These are phyloP conservation scores for Paramarasmius palmivorus DNA, from an alignment of 1,284 basidiomycete genomes.

Conservation along the genomic window DNA sequence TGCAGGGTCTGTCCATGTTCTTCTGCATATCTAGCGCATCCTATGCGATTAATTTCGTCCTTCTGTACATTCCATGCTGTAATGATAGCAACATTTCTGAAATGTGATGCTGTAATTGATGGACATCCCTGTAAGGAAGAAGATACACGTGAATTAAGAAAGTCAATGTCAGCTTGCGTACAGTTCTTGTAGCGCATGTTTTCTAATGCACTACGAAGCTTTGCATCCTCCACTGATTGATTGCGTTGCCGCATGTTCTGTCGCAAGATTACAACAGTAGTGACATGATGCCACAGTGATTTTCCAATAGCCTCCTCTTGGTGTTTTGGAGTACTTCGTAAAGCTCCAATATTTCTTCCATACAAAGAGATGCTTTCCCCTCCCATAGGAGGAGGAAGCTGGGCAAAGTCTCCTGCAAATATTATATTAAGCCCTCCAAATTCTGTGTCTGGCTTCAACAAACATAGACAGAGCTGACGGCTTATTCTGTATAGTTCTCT, in stretches of 20 bases:
- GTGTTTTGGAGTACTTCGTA: no score
- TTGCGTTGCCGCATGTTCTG: slow-evolving; percentile 20
- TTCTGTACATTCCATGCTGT: no score
- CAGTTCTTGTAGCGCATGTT: no score
- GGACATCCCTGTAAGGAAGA: slow-evolving; percentile 19
- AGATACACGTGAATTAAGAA: slow-evolving; percentile 15
- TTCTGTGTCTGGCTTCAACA: background rate
- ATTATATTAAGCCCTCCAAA: no score
- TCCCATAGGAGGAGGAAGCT: slow-evolving; percentile 18
- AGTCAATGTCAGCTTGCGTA: background rate
- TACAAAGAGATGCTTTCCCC: background rate
- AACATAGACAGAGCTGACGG: background rate
- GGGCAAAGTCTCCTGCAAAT: slow-evolving; percentile 27
- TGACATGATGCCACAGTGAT: slow-evolving; percentile 14
- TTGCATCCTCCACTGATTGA: slow-evolving; percentile 7
- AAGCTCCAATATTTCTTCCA: background rate
- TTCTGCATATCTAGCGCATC: slow-evolving; percentile 17
- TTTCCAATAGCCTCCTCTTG: slow-evolving; percentile 9
- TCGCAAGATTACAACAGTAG: slow-evolving; percentile 6
- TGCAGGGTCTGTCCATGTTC: slow-evolving; percentile 5
- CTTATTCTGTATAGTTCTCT: background rate
- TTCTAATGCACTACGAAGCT: slow-evolving; percentile 10
- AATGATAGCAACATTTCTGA: no score
- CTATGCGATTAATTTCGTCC: slow-evolving; percentile 18
- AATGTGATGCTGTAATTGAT: no score